Conservation (phyloP, 495 filamentous ascomycete species). For the Penicillium coffeae region DNA sequence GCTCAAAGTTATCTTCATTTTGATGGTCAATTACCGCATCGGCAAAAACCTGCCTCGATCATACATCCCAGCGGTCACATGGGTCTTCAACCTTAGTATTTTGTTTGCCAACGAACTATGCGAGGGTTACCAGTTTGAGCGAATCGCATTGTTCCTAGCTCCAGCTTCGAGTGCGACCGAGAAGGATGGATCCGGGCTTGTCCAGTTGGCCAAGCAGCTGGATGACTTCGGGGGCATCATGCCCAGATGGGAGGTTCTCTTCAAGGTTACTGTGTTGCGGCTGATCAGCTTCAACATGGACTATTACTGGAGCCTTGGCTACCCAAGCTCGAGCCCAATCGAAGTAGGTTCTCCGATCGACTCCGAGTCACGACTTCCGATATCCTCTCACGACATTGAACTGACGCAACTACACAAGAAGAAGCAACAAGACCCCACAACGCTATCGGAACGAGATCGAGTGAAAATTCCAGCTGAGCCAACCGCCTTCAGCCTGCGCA, state of each 20-base stretch:
- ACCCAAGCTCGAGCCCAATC: slow-evolving; percentile 59
- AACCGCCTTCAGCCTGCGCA: slow-evolving; percentile 69
- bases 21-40: slow-evolving; percentile 78
- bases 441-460: slow-evolving; percentile 83
- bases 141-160: slow-evolving; percentile 53
- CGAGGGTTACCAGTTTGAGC: slow-evolving; percentile 67
- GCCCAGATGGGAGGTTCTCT: slow-evolving; percentile 87
- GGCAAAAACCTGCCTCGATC: slow-evolving; percentile 62
- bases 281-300: slow-evolving; percentile 97
- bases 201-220: slow-evolving; percentile 60
- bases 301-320: slow-evolving; percentile 85
- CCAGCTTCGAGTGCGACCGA: slow-evolving; percentile 17
- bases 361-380: neutral
- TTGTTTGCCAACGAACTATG: slow-evolving; percentile 89
- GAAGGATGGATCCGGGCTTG: slow-evolving; percentile 34
- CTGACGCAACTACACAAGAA: slow-evolving; percentile 78
- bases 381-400: slow-evolving; percentile 1
- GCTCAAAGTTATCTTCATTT: slow-evolving; percentile 73
- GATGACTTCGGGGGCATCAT: slow-evolving; percentile 79
- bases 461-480: slow-evolving; percentile 67
- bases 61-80: slow-evolving; percentile 72
- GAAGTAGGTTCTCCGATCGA: slow-evolving; percentile 65
- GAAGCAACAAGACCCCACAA: slow-evolving; percentile 87
- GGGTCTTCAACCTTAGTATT: slow-evolving; percentile 85
- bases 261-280: slow-evolving; percentile 93